These are phyloP conservation scores for Serendipita vermifera DNA, from an alignment of 768 basidiomycete species.

Conservation along the genomic window DNA sequence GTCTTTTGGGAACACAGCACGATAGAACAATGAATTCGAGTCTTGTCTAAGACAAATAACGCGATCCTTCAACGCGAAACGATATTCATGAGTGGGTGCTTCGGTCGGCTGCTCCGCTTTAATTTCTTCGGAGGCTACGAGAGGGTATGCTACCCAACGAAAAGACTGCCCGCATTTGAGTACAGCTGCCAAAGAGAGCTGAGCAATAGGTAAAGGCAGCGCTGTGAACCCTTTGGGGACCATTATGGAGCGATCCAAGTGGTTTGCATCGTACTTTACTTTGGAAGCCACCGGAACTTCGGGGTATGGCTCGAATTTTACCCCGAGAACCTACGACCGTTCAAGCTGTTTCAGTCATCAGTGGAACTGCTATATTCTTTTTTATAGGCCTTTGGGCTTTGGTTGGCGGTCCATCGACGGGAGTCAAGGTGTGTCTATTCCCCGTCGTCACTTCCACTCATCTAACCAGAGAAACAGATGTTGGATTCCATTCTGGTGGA, in stretches of 20 bases:
- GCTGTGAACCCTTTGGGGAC: constrained; percentile 37
- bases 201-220: constrained; percentile 47
- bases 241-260: too few relatives aligned
- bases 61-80: constrained; percentile 66
- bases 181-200: constrained; percentile 66
- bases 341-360: background rate
- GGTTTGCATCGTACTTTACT: too few relatives aligned
- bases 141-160: constrained; percentile 54
- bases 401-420: background rate
- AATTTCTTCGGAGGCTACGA: constrained; percentile 17
- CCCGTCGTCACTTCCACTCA: background rate
- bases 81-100: constrained; percentile 48
- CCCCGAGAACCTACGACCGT: background rate
- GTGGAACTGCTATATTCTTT: background rate
- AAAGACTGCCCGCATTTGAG: constrained; percentile 78
- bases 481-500: constrained; percentile 55
- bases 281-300: background rate
- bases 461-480: constrained; percentile 30
- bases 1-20: constrained; percentile 44
- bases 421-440: background rate
- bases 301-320: background rate
- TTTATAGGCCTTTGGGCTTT: constrained; percentile 1
- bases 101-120: background rate
- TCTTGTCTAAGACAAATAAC: constrained; percentile 75
- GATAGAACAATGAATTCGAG: constrained; percentile 53